Evolutionary conservation across 257 asterid species (phyloP), one percentile per base, ranked within the genome.

Genomic region (Nicotiana benthamiana): DNA sequence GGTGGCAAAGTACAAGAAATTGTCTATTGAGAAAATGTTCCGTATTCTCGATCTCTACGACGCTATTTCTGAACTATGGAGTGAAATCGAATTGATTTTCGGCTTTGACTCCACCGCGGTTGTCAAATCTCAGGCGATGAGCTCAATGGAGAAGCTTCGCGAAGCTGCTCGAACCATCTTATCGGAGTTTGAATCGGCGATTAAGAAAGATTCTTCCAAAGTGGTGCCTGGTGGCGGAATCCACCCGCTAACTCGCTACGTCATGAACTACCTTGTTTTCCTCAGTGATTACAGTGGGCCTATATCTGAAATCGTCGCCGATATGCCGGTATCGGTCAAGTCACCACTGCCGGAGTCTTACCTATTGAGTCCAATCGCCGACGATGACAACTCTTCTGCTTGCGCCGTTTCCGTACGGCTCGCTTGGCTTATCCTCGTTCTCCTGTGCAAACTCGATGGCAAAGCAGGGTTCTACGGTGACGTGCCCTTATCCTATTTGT

Each of bases 231-330:
- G 87, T 72, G 97, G 98, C 28, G 93, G 90, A 5, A 87, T 93
- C 16, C 98, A 94, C 59, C 98, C 98, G 0, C 90, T 94, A 77
- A 89, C 97, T 3, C 97, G 97, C 56, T 94, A 94, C 86, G 98
- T 93, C 80, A 94, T 94, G 98, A 94, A 94, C 81, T 92, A 88
- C 83, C 88, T 94, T 60, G 87, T 90, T 22, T 92, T 94, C 85
- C 87, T 94, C 67, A 81, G 89, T 74, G 98, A 94, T 75, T 94
- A 94, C 87, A 89, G 94, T 84, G 96, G 94, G 43, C 72, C 91
- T 0, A 65, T 93, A 36, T 83, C 96, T n/a, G 98, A 90, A 70
- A 87, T 94, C n/a, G 24, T 93, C 18, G 80, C 91, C 17, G 95
- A 94, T 72, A 90, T 90, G 92, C 80, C 93, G 0, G 66, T 75